Percentiles rank a stretch among this genome's conserved stretches.
phyloP scores from a whole-genome alignment of 1,139 yeast species.

The Pichia sp. region DNA sequence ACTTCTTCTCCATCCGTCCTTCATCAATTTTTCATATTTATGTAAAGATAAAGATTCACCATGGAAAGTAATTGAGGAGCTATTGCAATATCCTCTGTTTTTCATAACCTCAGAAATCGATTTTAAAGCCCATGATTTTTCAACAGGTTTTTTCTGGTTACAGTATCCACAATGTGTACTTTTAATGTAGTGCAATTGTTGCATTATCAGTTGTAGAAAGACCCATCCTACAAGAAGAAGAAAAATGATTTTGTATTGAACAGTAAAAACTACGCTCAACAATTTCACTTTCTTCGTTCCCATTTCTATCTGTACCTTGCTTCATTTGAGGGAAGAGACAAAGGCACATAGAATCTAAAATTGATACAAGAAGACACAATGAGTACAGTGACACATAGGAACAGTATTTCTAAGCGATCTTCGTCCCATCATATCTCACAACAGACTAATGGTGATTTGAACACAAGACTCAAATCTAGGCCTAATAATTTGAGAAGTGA shows the following conservation, averaged over 20 bases:
- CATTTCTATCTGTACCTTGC: too few relatives aligned
- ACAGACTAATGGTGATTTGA: neutral
- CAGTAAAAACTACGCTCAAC: too few relatives aligned
- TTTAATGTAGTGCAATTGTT: conserved; percentile 26
- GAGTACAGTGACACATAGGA: conserved; percentile 9
- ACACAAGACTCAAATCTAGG: too few relatives aligned
- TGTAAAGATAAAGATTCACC: conserved; percentile 42
- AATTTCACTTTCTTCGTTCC: too few relatives aligned
- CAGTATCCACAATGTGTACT: conserved; percentile 60
- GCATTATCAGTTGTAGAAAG: too few relatives aligned
- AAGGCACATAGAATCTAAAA: too few relatives aligned
- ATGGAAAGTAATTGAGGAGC: conserved; percentile 45
- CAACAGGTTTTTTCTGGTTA: conserved; percentile 38
- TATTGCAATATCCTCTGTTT: conserved; percentile 23
- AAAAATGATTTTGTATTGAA: too few relatives aligned
- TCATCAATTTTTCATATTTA: conserved; percentile 59
- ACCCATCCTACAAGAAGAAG: too few relatives aligned
- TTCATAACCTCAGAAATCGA: conserved; percentile 19
- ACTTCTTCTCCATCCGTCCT: conserved; percentile 73
- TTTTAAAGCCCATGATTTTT: conserved; percentile 35
- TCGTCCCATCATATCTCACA: neutral
- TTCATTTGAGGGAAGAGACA: too few relatives aligned
- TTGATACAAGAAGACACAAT: too few relatives aligned
- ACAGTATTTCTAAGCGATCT: conserved; percentile 14
- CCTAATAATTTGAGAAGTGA: neutral